These are phyloP conservation scores for Wallacemonas sp. DNA, from an alignment of 208 protist genomes.

Conservation along the genomic window DNA sequence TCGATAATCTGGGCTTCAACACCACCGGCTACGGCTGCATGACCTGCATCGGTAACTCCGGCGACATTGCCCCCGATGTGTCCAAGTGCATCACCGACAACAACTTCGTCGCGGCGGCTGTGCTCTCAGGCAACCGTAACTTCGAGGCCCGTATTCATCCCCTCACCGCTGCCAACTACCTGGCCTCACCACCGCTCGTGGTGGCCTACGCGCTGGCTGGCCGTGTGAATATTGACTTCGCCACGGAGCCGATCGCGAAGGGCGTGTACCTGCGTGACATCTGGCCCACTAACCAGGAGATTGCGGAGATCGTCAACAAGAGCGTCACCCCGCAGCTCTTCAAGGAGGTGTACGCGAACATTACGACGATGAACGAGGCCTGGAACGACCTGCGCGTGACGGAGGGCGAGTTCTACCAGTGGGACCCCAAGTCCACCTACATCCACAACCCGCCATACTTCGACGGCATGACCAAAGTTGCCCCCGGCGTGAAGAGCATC, in stretches of 20 bases:
- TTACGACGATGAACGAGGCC: slow-evolving; percentile 86
- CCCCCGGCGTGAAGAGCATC: slow-evolving; percentile 56
- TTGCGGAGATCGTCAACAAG: slow-evolving; percentile 70
- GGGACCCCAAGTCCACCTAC: slow-evolving; percentile 95
- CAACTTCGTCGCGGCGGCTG: slow-evolving; percentile 93
- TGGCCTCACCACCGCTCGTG: slow-evolving; percentile 95
- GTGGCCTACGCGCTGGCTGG: slow-evolving; percentile 96
- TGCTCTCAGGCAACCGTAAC: slow-evolving; percentile 97
- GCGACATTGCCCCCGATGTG: slow-evolving; percentile 88
- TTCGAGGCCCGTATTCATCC: slow-evolving; percentile 96
- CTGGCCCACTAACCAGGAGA: slow-evolving; percentile 94
- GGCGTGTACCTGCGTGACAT: slow-evolving; percentile 96
- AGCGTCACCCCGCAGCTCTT: slow-evolving; percentile 91
- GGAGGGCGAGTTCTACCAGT: slow-evolving; percentile 90
- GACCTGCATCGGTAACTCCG: slow-evolving; percentile 97
- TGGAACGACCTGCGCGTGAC: slow-evolving; percentile 93
- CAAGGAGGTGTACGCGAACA: slow-evolving; percentile 89
- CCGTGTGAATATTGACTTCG: slow-evolving; percentile 94
- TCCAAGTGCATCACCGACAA: slow-evolving; percentile 92
- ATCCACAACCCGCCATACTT: slow-evolving; percentile 97
- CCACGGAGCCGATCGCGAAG: slow-evolving; percentile 86
- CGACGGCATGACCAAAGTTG: slow-evolving; percentile 71
- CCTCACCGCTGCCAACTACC: slow-evolving; percentile 94
- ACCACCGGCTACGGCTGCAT: slow-evolving; percentile 96
- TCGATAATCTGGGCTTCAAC: slow-evolving; percentile 91